These are phyloP conservation scores for Colletotrichum sansevieriae DNA, from an alignment of 2,329 filamentous ascomycete genomes.

Conservation along the genomic window DNA sequence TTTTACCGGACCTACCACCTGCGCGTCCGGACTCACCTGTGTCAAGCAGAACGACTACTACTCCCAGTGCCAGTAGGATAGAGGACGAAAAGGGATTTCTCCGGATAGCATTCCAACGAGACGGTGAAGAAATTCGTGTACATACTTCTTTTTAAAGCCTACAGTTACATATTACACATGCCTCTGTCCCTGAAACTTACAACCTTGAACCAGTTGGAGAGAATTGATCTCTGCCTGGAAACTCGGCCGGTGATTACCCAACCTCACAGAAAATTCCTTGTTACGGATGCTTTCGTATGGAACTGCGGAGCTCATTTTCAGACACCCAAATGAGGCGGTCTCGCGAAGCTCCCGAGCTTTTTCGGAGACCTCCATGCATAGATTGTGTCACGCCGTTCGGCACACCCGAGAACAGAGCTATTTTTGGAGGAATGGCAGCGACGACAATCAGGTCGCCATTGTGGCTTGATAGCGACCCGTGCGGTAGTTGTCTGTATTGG, in stretches of 20 bases:
- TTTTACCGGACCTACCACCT: constrained; percentile 53
- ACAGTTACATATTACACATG: constrained; percentile 7
- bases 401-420: too few relatives aligned
- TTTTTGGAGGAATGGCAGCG: too few relatives aligned
- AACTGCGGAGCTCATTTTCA: neutral
- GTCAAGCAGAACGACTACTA: constrained; percentile 56
- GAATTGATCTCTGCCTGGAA: too few relatives aligned
- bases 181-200: neutral
- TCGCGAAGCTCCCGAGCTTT: too few relatives aligned
- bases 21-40: constrained; percentile 53
- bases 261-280: neutral
- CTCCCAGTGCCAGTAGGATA: constrained; percentile 54
- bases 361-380: too few relatives aligned
- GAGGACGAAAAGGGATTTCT: neutral
- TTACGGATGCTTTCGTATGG: constrained; percentile 1
- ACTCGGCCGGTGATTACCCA: too few relatives aligned
- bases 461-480: too few relatives aligned
- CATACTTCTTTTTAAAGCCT: constrained; percentile 25
- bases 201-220: too few relatives aligned
- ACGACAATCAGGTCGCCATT: too few relatives aligned
- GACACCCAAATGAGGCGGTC: too few relatives aligned
- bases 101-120: constrained; percentile 18
- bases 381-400: too few relatives aligned
- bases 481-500: too few relatives aligned
- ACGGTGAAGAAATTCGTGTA: constrained; percentile 26